Conservation (phyloP, 345 rosid genomes). For the Hevea brasiliensis region DNA sequence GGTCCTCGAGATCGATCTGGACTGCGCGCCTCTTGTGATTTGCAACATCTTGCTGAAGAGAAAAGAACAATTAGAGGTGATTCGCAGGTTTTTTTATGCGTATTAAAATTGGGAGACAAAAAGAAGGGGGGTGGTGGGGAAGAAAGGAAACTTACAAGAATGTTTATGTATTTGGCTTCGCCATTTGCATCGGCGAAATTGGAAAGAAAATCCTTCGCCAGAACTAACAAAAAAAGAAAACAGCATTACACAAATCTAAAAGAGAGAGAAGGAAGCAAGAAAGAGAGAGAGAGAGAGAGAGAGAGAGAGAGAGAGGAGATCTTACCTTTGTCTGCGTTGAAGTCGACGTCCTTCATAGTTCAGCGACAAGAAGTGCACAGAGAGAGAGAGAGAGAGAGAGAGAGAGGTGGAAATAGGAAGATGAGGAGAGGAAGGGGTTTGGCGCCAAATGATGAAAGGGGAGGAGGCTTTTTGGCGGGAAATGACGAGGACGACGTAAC, state of each 20-base stretch:
- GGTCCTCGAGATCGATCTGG: slow-evolving; percentile 78
- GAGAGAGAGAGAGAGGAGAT: background rate
- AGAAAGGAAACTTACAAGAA: slow-evolving; percentile 67
- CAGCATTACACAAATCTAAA: background rate
- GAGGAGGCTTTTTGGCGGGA: too few species aligned
- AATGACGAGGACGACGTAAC: too few species aligned
- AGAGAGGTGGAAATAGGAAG: too few species aligned
- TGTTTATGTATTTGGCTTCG: slow-evolving; percentile 71
- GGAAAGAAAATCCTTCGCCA: slow-evolving; percentile 78
- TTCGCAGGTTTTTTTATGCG: background rate
- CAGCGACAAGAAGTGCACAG: too few species aligned
- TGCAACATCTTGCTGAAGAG: slow-evolving; percentile 79
- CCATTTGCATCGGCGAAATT: slow-evolving; percentile 69
- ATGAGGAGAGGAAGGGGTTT: too few species aligned
- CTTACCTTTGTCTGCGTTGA: slow-evolving; percentile 65
- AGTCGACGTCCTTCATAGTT: slow-evolving; percentile 41
- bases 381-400: too few species aligned
- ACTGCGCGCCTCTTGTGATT: slow-evolving; percentile 76
- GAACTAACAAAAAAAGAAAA: slow-evolving; percentile 29
- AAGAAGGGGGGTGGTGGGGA: too few species aligned
- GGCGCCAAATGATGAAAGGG: too few species aligned
- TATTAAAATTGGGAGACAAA: background rate
- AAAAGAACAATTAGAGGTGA: slow-evolving; percentile 4
- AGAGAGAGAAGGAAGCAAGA: background rate
- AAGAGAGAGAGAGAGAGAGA: background rate